These are phyloP conservation scores for Suhomyces coccinellae DNA, from an alignment of 1,139 yeast genomes.

Conservation along the genomic window DNA sequence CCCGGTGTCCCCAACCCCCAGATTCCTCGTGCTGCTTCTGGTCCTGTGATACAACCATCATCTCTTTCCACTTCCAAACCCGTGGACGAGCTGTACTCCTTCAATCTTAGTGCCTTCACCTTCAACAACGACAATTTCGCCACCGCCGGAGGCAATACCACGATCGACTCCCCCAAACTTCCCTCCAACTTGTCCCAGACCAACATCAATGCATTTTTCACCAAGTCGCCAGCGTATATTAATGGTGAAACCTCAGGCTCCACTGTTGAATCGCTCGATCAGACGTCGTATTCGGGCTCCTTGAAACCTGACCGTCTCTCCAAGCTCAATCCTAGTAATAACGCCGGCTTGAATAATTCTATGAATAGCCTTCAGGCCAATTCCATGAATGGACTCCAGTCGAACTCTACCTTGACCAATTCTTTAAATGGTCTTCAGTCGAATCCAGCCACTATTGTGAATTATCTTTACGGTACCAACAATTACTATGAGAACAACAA, in stretches of 20 bases:
- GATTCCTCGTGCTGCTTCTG: no score
- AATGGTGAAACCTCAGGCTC: no score
- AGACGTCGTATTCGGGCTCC: no score
- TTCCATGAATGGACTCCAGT: background rate
- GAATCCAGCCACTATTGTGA: conserved; percentile 42
- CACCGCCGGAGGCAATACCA: background rate
- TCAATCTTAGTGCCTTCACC: conserved; percentile 40
- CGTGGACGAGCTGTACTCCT: conserved; percentile 36
- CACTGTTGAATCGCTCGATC: no score
- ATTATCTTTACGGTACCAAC: conserved; percentile 47
- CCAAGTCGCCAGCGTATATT: conserved; percentile 11
- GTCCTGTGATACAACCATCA: conserved; percentile 1
- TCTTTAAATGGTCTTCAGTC: conserved; percentile 33
- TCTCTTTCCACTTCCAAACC: conserved; percentile 6
- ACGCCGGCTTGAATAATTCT: no score
- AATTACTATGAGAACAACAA: conserved; percentile 41
- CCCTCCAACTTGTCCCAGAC: conserved; percentile 11
- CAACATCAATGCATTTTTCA: conserved; percentile 26
- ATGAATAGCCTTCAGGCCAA: background rate
- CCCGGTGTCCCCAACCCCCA: no score
- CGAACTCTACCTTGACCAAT: conserved; percentile 23
- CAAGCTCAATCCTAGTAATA: background rate
- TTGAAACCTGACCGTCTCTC: background rate
- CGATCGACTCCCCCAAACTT: conserved; percentile 6
- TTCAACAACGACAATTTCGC: conserved; percentile 20